Conservation (phyloP, 352 stramenopile species). For the Phytophthora melonis region DNA sequence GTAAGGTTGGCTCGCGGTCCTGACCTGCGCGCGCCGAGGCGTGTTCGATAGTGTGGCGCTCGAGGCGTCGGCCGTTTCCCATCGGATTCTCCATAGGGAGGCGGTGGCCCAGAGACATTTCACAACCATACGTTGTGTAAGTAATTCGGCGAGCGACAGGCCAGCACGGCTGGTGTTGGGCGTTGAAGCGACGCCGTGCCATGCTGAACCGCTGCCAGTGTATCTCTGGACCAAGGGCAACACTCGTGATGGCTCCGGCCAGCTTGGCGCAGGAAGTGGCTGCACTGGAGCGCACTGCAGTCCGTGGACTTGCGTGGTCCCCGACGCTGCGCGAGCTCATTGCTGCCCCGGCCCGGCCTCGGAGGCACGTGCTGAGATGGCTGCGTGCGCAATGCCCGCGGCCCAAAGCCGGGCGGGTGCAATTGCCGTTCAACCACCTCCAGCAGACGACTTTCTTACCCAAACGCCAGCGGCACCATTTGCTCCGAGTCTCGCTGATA, state of each 20-base stretch:
- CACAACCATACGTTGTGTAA: constrained; percentile 43
- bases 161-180: neutral
- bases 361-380: constrained; percentile 15
- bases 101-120: constrained; percentile 34
- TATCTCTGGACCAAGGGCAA: constrained; percentile 23
- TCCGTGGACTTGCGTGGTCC: neutral
- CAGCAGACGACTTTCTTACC: constrained; percentile 27
- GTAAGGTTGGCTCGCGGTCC: neutral
- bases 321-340: neutral
- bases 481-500: neutral
- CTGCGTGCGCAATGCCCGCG: constrained; percentile 23
- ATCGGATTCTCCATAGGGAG: constrained; percentile 34
- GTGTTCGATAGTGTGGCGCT: constrained; percentile 28
- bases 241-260: constrained; percentile 27
- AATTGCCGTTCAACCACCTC: constrained; percentile 15
- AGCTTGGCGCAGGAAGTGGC: neutral
- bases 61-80: constrained; percentile 19
- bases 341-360: too few species aligned
- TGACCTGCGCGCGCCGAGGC: constrained; percentile 15
- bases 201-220: constrained; percentile 10
- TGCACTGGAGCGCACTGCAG: too few species aligned
- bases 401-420: constrained; percentile 13
- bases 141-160: constrained; percentile 35
- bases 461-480: constrained; percentile 13
- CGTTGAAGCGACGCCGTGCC: constrained; percentile 22